Conservation (phyloP, 805 yeast species). For the Jamesozyma lodderae region DNA sequence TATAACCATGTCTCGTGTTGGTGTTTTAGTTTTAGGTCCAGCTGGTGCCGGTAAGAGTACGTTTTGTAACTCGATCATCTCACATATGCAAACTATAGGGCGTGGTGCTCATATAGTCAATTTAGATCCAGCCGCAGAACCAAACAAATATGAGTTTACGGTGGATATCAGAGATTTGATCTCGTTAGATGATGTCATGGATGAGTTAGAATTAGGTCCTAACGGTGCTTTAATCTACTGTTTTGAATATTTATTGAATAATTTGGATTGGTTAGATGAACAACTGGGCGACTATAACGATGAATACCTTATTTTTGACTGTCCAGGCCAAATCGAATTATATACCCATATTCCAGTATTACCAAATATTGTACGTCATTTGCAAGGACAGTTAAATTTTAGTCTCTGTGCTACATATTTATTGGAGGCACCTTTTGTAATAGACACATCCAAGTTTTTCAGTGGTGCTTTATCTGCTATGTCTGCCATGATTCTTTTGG, state of each 20-base stretch:
- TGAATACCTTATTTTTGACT: slow-evolving; percentile 87
- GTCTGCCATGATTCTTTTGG: slow-evolving; percentile 95
- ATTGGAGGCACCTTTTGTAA: slow-evolving; percentile 86
- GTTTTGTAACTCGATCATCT: slow-evolving; percentile 78
- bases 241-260: slow-evolving; percentile 81
- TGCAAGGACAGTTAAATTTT: slow-evolving; percentile 71
- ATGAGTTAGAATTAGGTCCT: slow-evolving; percentile 87
- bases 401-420: slow-evolving; percentile 87
- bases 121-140: slow-evolving; percentile 94
- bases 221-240: slow-evolving; percentile 92
- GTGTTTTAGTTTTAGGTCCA: slow-evolving; percentile 89
- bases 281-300: slow-evolving; percentile 94
- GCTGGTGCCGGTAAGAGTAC: slow-evolving; percentile 97
- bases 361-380: slow-evolving; percentile 80
- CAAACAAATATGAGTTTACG: slow-evolving; percentile 83
- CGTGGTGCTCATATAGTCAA: slow-evolving; percentile 92
- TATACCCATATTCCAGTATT: slow-evolving; percentile 91
- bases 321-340: slow-evolving; percentile 94
- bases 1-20: slow-evolving; percentile 79
- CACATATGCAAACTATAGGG: slow-evolving; percentile 84
- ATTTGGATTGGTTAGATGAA: slow-evolving; percentile 94
- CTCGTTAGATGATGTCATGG: slow-evolving; percentile 89
- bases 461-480: slow-evolving; percentile 94
- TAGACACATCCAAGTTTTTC: slow-evolving; percentile 86
- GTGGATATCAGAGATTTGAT: slow-evolving; percentile 87